Percentiles rank a stretch among this genome's conserved stretches.
phyloP scores from a whole-genome alignment of 257 asterid species.

The Solanum chiquidenum region DNA sequence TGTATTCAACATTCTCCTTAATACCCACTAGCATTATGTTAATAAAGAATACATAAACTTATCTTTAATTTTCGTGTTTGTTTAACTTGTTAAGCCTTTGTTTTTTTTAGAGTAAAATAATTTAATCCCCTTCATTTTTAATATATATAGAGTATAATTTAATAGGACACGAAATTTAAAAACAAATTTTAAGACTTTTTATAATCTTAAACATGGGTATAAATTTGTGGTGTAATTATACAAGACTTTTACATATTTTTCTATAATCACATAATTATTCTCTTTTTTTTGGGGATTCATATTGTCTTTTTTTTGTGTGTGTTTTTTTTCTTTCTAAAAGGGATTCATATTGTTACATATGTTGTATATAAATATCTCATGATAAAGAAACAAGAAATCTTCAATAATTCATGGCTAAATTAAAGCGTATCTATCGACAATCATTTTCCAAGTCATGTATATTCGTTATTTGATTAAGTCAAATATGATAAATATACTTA shows the following conservation, averaged over 20 bases:
- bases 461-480: background rate
- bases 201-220: background rate
- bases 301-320: background rate
- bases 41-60: background rate
- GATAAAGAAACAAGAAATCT: background rate
- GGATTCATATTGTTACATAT: background rate
- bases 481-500: background rate
- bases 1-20: background rate
- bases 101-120: background rate
- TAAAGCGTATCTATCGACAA: background rate
- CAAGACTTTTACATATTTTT: background rate
- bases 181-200: background rate
- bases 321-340: no score
- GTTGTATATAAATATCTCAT: background rate
- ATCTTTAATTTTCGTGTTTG: background rate
- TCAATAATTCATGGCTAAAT: background rate
- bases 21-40: background rate
- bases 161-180: background rate
- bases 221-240: background rate
- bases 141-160: no score
- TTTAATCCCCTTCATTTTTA: background rate
- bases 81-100: background rate
- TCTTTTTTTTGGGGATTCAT: background rate
- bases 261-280: background rate
- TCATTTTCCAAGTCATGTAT: background rate